Percentiles rank a stretch among this genome's conserved stretches.
Conservation (phyloP, 2,329 filamentous ascomycete genomes). For the Colletotrichum aenigma region DNA sequence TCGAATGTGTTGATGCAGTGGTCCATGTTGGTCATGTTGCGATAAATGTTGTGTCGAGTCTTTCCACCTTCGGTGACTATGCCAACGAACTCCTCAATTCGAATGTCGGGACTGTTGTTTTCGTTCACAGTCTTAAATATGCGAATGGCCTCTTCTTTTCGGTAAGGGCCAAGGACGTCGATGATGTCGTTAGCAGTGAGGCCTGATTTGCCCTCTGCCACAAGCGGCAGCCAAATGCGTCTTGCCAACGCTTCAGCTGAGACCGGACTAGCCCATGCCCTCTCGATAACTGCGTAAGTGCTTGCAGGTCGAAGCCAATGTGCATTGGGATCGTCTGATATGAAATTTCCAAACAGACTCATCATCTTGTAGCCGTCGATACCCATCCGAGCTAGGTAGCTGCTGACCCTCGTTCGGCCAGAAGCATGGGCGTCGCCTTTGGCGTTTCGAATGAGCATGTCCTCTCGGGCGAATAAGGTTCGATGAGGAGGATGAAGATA, state of each 20-base stretch:
- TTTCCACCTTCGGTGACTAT: constrained; percentile 29
- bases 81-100: constrained; percentile 30
- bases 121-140: constrained; percentile 24
- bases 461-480: constrained; percentile 25
- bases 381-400: constrained; percentile 27
- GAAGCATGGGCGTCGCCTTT: constrained; percentile 26
- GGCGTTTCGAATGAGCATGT: constrained; percentile 28
- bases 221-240: constrained; percentile 33
- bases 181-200: constrained; percentile 26
- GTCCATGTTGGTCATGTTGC: constrained; percentile 29
- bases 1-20: constrained; percentile 34
- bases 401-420: constrained; percentile 24
- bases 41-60: constrained; percentile 29
- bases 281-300: constrained; percentile 28
- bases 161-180: constrained; percentile 29
- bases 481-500: constrained; percentile 26
- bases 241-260: constrained; percentile 28
- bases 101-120: constrained; percentile 28
- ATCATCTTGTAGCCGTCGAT: constrained; percentile 28
- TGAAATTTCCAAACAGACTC: constrained; percentile 30
- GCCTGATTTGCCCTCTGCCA: constrained; percentile 22
- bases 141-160: constrained; percentile 23
- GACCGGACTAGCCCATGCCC: constrained; percentile 26
- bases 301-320: constrained; percentile 29
- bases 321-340: constrained; percentile 24